phyloP scores from a whole-genome alignment of 164 flowering plant genomes.

The Stephania yunnanensis region DNA sequence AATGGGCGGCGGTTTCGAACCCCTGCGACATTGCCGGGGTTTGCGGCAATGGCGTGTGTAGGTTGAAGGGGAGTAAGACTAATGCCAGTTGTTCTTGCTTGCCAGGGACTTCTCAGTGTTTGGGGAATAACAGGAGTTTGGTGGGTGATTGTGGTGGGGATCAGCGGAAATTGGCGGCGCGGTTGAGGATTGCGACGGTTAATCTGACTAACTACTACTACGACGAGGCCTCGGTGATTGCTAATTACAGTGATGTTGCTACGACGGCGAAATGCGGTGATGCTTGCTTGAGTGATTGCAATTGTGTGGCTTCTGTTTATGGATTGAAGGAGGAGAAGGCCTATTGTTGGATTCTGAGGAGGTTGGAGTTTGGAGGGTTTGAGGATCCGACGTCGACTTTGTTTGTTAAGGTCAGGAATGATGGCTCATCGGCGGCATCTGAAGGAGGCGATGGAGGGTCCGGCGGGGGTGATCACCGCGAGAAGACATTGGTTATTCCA shows the following conservation, averaged over 20 bases:
- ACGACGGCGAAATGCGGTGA: conserved; percentile 61
- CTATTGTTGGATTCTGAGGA: conserved; percentile 79
- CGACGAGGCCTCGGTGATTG: conserved; percentile 53
- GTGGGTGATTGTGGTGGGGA: conserved; percentile 26
- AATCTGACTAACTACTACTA: conserved; percentile 69
- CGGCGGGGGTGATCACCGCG: conserved; percentile 12
- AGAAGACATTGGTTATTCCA: conserved; percentile 58
- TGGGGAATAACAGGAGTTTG: conserved; percentile 19
- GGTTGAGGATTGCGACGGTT: conserved; percentile 40
- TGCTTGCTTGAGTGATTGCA: conserved; percentile 64
- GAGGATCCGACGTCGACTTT: conserved; percentile 73
- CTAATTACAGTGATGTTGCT: conserved; percentile 58
- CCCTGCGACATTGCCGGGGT: conserved; percentile 84
- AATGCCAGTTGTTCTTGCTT: conserved; percentile 65
- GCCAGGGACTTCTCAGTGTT: conserved; percentile 53
- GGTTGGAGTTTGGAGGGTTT: conserved; percentile 75
- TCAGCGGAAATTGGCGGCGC: conserved; percentile 6
- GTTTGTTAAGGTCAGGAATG: conserved; percentile 51
- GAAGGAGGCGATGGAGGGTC: conserved; percentile 7
- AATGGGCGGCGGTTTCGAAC: conserved; percentile 89
- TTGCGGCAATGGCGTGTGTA: conserved; percentile 90
- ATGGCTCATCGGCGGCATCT: conserved; percentile 25
- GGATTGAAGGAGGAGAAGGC: conserved; percentile 73
- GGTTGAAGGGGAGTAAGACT: conserved; percentile 51
- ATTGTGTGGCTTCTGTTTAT: conserved; percentile 84